Base-by-base conservation (phyloP, 495 filamentous ascomycete genomes). In the Lasiosphaeria miniovina region DNA sequence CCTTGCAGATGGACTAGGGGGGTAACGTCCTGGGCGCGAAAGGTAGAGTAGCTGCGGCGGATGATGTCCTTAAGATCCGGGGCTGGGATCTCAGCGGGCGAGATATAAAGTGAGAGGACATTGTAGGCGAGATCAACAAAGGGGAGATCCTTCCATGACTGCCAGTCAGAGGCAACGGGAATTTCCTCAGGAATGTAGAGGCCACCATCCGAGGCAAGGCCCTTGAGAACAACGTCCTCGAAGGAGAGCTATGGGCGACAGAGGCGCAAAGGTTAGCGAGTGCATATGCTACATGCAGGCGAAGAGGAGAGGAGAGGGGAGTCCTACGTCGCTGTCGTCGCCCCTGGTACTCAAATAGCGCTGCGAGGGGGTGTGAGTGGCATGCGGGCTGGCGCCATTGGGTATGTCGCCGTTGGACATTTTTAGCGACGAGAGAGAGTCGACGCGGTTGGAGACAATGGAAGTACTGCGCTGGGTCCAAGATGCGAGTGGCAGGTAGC, bases 161-260 rank as follows among this genome's bases (percentile, higher is more conserved):
- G 69, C 61, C 90, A 93, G 68, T 87, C 72, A 31, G 68, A 58
- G 17, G 88, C 77, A 7, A 71, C 62, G 33, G 91, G 93, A 54
- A 96, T 84, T 55, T 89, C 82, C 69, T 96, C 84, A 15, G 93
- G 93, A 41, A 96, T 83, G 77, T 93, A 96, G 51, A 98, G 87
- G 34, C 93, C 93, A 36, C 90, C 90, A 67, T 97, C 93, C 3
- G 85, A 73, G 33, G 93, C 92, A 38, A 98, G 86, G 33, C 93
- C 93, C 72, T 97, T 94, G 60, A 98, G 76, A 34, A 96, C 93
- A 41, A 91, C 90, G 32, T 87, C 82, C 73, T 96, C 93, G 71
- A 98, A 98, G 50, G 92, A 90, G 60, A 94, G 80, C 90, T 96
- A 54, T 49, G 15, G 2, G 24, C 24, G 24, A 2, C 24, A 24